Evolutionary conservation across 164 flowering plant species (phyloP).

Genomic region (Piper longum): DNA sequence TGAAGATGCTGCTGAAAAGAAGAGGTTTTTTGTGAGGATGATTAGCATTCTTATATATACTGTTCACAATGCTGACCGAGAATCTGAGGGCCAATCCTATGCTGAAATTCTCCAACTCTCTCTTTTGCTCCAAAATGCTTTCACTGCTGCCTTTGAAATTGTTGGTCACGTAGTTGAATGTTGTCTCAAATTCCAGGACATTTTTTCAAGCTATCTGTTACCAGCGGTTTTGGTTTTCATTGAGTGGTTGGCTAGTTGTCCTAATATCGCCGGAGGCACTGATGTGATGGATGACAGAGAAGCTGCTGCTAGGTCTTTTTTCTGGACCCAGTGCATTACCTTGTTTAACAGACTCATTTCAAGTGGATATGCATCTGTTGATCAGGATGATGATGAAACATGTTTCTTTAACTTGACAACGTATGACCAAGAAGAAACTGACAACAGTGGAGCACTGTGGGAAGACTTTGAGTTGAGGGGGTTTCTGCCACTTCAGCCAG

Average conservation of each 20-base stretch:
- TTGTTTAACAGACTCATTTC: conserved; percentile 61
- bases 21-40: conserved; percentile 52
- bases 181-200: conserved; percentile 47
- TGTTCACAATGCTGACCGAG: conserved; percentile 58
- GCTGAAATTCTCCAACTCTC: conserved; percentile 87
- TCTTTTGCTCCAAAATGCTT: conserved; percentile 72
- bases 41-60: conserved; percentile 65
- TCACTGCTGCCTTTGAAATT: conserved; percentile 63
- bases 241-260: conserved; percentile 87
- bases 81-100: conserved; percentile 71
- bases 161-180: conserved; percentile 60
- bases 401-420: conserved; percentile 60
- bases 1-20: conserved; percentile 56
- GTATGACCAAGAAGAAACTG: conserved; percentile 78
- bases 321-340: conserved; percentile 64
- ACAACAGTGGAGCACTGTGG: conserved; percentile 62
- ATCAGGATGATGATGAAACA: conserved; percentile 50
- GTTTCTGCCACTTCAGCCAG: conserved; percentile 74
- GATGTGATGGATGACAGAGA: conserved; percentile 57
- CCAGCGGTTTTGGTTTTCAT: conserved; percentile 78
- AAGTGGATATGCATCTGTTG: conserved; percentile 22
- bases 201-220: conserved; percentile 56
- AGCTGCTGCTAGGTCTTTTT: conserved; percentile 43
- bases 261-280: conserved; percentile 47
- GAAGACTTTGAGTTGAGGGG: conserved; percentile 96